phyloP scores from a whole-genome alignment of 2,329 filamentous ascomycete genomes.

The Clonostachys rhizophaga region DNA sequence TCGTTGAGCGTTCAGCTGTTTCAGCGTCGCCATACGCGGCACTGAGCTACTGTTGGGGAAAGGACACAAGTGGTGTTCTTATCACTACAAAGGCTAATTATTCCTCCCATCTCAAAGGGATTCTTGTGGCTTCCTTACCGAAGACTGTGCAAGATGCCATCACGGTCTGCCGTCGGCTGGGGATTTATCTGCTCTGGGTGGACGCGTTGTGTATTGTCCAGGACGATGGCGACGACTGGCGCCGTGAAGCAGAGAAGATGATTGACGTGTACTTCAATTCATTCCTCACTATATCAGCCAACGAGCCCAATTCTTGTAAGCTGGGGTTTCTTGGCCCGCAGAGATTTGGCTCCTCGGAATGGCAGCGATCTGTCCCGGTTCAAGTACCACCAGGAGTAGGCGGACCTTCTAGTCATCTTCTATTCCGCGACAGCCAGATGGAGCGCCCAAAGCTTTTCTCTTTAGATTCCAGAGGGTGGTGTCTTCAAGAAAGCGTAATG shows the following conservation, averaged over 20 bases:
- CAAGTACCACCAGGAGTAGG: too few relatives aligned
- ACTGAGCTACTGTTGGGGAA: background rate
- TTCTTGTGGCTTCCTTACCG: background rate
- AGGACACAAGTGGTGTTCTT: too few relatives aligned
- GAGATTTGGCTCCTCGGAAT: too few relatives aligned
- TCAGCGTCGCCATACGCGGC: background rate
- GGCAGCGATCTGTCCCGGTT: too few relatives aligned
- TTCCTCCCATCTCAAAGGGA: background rate
- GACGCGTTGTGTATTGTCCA: conserved; percentile 17
- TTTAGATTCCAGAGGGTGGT: too few relatives aligned
- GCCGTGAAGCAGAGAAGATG: conserved; percentile 16
- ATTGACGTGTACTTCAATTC: conserved; percentile 14
- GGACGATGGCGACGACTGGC: conserved; percentile 13
- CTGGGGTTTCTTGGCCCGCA: too few relatives aligned
- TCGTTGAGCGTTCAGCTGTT: too few relatives aligned
- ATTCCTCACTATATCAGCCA: conserved; percentile 14
- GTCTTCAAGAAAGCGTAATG: too few relatives aligned
- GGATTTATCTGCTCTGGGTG: conserved; percentile 15
- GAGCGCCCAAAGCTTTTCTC: too few relatives aligned
- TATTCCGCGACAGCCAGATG: too few relatives aligned
- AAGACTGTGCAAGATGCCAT: background rate
- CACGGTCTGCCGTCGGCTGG: conserved; percentile 1
- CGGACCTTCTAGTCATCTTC: too few relatives aligned
- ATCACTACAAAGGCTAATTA: too few relatives aligned
- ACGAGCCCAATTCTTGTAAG: conserved; percentile 3